Conservation (phyloP, 305 asterid genomes). For the Coffea humblotiana region DNA sequence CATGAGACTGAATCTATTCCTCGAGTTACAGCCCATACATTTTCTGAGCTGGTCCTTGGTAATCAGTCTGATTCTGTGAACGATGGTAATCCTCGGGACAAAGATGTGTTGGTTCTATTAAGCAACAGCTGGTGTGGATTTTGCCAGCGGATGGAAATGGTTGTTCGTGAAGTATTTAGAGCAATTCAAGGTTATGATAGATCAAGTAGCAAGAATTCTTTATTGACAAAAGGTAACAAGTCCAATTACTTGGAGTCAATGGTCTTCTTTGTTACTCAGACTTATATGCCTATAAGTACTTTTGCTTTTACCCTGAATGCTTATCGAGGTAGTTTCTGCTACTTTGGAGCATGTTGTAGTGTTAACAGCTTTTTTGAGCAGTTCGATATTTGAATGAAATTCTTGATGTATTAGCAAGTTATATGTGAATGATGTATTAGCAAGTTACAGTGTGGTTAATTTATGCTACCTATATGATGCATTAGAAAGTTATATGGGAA, state of each 20-base stretch:
- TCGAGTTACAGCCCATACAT: conserved; percentile 55
- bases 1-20: conserved; percentile 87
- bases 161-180: conserved; percentile 90
- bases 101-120: conserved; percentile 76
- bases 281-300: background rate
- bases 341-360: too few species aligned
- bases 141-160: conserved; percentile 93
- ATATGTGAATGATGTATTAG: too few species aligned
- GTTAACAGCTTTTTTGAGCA: too few species aligned
- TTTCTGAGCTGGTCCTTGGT: conserved; percentile 66
- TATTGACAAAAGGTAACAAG: conserved; percentile 46
- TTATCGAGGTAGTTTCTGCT: background rate
- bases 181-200: conserved; percentile 58
- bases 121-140: conserved; percentile 93
- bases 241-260: conserved; percentile 22
- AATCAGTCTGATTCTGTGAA: conserved; percentile 50
- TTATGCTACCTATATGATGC: background rate
- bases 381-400: too few species aligned
- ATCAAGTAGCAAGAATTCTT: conserved; percentile 45
- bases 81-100: conserved; percentile 45
- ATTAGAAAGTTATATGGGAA: background rate
- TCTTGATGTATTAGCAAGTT: too few species aligned
- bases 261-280: background rate
- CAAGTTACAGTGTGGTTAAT: background rate
- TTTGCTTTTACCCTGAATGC: background rate